phyloP scores from a whole-genome alignment of 495 filamentous ascomycete genomes.

The Penicillium roqueforti region DNA sequence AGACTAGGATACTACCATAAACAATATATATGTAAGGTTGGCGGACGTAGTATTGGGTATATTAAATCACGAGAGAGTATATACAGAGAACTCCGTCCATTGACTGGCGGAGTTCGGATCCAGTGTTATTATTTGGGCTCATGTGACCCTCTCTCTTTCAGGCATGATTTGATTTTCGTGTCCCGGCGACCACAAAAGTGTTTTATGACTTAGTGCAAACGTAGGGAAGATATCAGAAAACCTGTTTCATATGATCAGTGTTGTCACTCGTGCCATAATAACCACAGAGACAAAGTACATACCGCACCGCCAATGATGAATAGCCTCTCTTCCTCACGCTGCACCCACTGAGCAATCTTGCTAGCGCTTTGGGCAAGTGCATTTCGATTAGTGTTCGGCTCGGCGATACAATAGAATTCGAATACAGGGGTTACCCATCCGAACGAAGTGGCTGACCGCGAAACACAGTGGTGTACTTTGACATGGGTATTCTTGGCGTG shows the following conservation, averaged over 20 bases:
- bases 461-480: conserved; percentile 77
- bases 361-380: conserved; percentile 81
- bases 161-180: conserved; percentile 13
- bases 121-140: conserved; percentile 3
- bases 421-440: conserved; percentile 89
- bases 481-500: conserved; percentile 79
- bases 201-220: conserved; percentile 22
- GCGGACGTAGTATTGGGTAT: conserved; percentile 7
- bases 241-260: conserved; percentile 15
- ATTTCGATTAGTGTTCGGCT: conserved; percentile 67
- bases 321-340: conserved; percentile 82
- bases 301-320: conserved; percentile 95
- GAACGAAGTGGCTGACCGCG: conserved; percentile 67
- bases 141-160: conserved; percentile 17
- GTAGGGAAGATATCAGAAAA: conserved; percentile 16
- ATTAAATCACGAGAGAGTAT: conserved; percentile 5
- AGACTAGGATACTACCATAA: background rate
- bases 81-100: too few species aligned
- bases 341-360: conserved; percentile 82
- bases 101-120: conserved; percentile 2
- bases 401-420: conserved; percentile 92
- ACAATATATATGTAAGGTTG: background rate
- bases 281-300: conserved; percentile 17
- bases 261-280: background rate
- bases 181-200: conserved; percentile 30